A percentile compares a stretch with the other conserved stretches of the same genome.
These are phyloP conservation scores for Trichocomaceae sp. DNA, from an alignment of 2,329 filamentous ascomycete species.

Conservation along the genomic window DNA sequence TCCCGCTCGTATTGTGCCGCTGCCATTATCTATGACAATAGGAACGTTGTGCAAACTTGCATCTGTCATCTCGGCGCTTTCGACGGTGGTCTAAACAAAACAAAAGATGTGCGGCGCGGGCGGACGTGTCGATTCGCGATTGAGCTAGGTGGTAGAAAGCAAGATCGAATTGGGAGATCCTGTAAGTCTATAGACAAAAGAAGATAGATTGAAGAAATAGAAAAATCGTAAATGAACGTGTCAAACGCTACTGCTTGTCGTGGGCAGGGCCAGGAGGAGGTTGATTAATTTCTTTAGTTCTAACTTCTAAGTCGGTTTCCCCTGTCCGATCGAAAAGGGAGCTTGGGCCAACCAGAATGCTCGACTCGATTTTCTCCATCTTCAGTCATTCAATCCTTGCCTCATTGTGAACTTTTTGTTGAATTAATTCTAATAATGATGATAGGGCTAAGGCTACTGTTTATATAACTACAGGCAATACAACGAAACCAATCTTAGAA, in stretches of 20 bases:
- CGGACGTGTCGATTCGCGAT: conserved; percentile 11
- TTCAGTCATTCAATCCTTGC: neutral
- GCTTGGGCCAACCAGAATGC: conserved; percentile 29
- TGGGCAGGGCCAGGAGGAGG: neutral
- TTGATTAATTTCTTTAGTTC: conserved; percentile 2
- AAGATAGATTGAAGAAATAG: neutral
- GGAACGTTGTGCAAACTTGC: conserved; percentile 83
- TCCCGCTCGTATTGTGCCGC: conserved; percentile 91
- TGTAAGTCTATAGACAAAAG: neutral
- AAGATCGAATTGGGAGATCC: neutral
- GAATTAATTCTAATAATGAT: neutral
- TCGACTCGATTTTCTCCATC: neutral
- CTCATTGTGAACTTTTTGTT: neutral
- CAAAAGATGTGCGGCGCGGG: conserved; percentile 10
- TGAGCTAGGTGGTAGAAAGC: no score
- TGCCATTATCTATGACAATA: conserved; percentile 98
- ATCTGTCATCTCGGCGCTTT: conserved; percentile 51
- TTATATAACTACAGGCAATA: conserved; percentile 1
- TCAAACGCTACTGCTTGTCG: neutral
- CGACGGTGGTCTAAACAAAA: conserved; percentile 10
- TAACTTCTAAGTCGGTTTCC: conserved; percentile 9
- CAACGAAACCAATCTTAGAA: neutral
- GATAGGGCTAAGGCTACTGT: neutral
- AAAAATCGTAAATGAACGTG: neutral
- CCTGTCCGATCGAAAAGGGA: conserved; percentile 22